A percentile compares a stretch with the other conserved stretches of the same genome.
phyloP scores from a whole-genome alignment of 441 rosid genomes.

The Pelargonium cotyledonis region DNA sequence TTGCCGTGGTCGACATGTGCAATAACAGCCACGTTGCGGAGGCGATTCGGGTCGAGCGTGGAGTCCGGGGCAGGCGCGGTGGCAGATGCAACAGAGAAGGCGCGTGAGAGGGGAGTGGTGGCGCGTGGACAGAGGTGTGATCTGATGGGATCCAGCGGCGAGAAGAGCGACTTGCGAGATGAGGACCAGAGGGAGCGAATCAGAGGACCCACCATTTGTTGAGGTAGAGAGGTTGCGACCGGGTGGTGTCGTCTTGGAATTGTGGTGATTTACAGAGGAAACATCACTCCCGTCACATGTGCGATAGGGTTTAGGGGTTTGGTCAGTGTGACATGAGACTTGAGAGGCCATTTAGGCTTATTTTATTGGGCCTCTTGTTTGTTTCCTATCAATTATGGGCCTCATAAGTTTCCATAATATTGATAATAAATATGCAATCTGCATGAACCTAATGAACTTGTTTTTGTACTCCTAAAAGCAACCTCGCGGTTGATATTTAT shows the following conservation, averaged over 20 bases:
- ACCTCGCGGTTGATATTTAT: no score
- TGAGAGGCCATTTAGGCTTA: no score
- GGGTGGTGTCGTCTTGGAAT: constrained; percentile 1
- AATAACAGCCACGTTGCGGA: constrained; percentile 88
- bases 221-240: constrained; percentile 15
- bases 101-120: constrained; percentile 29
- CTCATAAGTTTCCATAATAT: no score
- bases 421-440: no score
- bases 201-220: constrained; percentile 59
- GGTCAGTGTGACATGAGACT: no score
- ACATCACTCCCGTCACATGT: background rate
- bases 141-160: constrained; percentile 26
- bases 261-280: background rate
- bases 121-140: constrained; percentile 23
- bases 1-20: constrained; percentile 98
- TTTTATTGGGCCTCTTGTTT: background rate
- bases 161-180: constrained; percentile 37
- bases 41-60: constrained; percentile 57
- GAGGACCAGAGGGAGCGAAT: constrained; percentile 61
- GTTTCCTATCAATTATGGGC: no score
- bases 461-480: no score
- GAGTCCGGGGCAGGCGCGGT: constrained; percentile 32
- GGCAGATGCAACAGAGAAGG: constrained; percentile 44
- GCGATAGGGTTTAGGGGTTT: constrained; percentile 6
- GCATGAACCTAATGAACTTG: no score